Conservation (phyloP, 257 asterid genomes). For the Salvia miltiorrhiza region DNA sequence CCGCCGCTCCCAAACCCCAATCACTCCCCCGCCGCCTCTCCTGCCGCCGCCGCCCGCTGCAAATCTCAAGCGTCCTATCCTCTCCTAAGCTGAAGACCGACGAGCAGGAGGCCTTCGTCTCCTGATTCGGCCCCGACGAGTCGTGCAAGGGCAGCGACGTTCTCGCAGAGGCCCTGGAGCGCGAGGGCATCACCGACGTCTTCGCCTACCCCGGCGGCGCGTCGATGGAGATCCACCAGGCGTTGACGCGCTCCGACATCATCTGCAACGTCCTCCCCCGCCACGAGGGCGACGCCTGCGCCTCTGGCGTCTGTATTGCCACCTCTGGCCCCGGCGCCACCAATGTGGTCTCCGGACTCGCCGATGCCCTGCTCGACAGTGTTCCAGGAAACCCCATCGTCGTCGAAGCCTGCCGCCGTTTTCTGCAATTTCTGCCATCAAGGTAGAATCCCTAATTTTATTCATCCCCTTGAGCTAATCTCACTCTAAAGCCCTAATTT, state of each 20-base stretch:
- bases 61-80: conserved; percentile 31
- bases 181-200: conserved; percentile 73
- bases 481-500: not conserved
- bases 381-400: conserved; percentile 84
- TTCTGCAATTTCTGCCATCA: no score
- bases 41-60: conserved; percentile 33
- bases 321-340: conserved; percentile 94
- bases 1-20: conserved; percentile 20
- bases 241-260: no score
- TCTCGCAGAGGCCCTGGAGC: conserved; percentile 76
- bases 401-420: no score
- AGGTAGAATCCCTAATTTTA: not conserved
- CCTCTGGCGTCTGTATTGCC: conserved; percentile 83
- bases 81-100: conserved; percentile 13
- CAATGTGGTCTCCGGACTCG: no score
- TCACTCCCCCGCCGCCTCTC: conserved; percentile 9
- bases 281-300: conserved; percentile 86
- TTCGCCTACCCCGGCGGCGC: no score
- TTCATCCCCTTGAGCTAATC: not conserved
- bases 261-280: conserved; percentile 82
- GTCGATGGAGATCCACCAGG: no score
- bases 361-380: conserved; percentile 70
- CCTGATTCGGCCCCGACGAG: no score
- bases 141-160: conserved; percentile 77
- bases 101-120: no score